Evolutionary conservation across 306 rosid genomes (phyloP).

Genomic region (Cicer arietinum): DNA sequence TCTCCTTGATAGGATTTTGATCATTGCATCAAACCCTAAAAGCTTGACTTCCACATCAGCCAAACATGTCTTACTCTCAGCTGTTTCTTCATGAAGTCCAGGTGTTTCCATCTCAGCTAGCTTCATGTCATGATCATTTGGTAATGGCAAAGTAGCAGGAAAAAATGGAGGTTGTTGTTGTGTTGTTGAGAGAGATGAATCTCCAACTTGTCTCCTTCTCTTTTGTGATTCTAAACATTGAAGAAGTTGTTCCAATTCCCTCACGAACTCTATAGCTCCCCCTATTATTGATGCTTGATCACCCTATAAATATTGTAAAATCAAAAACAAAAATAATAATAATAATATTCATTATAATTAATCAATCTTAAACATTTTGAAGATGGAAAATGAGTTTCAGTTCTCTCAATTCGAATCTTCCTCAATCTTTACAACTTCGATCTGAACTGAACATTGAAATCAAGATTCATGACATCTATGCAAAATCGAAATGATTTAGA

Average conservation of each 20-base stretch:
- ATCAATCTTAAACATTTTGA: too few species aligned
- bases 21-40: conserved; percentile 88
- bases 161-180: conserved; percentile 56
- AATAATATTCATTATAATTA: too few species aligned
- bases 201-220: conserved; percentile 66
- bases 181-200: conserved; percentile 42
- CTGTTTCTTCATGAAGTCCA: conserved; percentile 74
- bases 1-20: conserved; percentile 84
- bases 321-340: neutral
- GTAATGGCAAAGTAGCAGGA: conserved; percentile 49
- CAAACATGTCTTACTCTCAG: conserved; percentile 84
- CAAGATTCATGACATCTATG: too few species aligned
- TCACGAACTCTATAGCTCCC: conserved; percentile 95
- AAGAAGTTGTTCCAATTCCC: conserved; percentile 93
- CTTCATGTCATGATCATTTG: conserved; percentile 62
- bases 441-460: too few species aligned
- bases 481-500: too few species aligned
- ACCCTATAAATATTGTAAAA: conserved; percentile 55
- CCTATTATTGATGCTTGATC: conserved; percentile 99
- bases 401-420: too few species aligned
- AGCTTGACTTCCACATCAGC: conserved; percentile 98
- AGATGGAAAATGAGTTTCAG: too few species aligned
- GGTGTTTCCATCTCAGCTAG: conserved; percentile 61
- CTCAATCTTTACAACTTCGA: too few species aligned
- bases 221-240: conserved; percentile 95